Evolutionary conservation across 495 filamentous ascomycete species (phyloP).

Genomic region (Lasiosphaeris hirsuta): DNA sequence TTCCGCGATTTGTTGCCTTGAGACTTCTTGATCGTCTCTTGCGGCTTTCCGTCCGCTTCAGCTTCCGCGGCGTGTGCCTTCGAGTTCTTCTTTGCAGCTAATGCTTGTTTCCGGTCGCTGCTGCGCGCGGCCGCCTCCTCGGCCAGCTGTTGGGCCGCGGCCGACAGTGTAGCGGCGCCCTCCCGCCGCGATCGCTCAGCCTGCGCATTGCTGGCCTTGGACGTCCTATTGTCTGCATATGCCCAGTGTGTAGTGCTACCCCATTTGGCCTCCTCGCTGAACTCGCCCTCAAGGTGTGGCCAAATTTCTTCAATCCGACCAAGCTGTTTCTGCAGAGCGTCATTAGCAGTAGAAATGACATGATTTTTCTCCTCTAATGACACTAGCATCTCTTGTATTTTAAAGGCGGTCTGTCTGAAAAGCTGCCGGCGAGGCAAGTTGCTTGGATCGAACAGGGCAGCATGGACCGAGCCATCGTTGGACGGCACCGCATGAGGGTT

Average conservation of each 20-base stretch:
- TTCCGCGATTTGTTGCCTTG: constrained; percentile 60
- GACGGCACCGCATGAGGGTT: constrained; percentile 32
- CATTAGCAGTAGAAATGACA: constrained; percentile 83
- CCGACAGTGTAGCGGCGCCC: constrained; percentile 64
- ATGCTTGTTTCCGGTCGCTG: constrained; percentile 74
- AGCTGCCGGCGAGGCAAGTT: constrained; percentile 60
- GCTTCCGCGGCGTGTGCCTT: constrained; percentile 47
- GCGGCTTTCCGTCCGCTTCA: constrained; percentile 50
- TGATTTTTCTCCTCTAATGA: constrained; percentile 96
- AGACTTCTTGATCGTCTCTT: constrained; percentile 56
- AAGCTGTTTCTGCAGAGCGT: constrained; percentile 82
- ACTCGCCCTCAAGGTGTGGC: constrained; percentile 78
- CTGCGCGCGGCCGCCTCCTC: constrained; percentile 76
- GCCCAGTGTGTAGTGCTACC: constrained; percentile 95
- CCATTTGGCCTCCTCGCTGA: constrained; percentile 89
- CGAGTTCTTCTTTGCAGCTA: constrained; percentile 66
- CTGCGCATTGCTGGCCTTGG: constrained; percentile 53
- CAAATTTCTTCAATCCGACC: constrained; percentile 77
- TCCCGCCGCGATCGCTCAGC: constrained; percentile 74
- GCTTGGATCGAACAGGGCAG: constrained; percentile 42
- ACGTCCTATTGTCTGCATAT: constrained; percentile 78
- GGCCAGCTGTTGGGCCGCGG: constrained; percentile 67
- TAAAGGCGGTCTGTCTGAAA: constrained; percentile 55
- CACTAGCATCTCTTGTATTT: constrained; percentile 72
- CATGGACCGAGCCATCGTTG: constrained; percentile 36